Percentiles rank a stretch among this genome's conserved stretches.
Evolutionary conservation across 306 rosid species (phyloP).

Genomic region (Rosa chinensis): DNA sequence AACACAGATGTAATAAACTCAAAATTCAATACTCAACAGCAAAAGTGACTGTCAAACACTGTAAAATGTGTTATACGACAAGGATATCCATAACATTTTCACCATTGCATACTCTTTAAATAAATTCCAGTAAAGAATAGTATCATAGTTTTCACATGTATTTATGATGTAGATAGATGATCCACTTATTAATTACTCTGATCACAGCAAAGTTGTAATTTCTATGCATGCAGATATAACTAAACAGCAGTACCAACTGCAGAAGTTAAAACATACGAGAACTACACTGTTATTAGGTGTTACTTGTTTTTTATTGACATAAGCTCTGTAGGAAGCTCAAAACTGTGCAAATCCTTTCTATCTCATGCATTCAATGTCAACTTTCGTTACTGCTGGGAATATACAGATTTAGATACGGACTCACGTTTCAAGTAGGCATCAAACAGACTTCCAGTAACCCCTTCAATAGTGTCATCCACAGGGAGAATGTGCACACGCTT

Average conservation of each 20-base stretch:
- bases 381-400: background rate
- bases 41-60: background rate
- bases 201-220: background rate
- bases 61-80: background rate
- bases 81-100: too few species aligned
- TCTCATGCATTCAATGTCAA: background rate
- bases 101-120: background rate
- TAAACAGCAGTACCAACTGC: background rate
- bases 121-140: background rate
- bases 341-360: too few species aligned
- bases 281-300: background rate
- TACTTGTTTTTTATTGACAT: background rate
- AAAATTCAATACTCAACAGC: too few species aligned
- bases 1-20: background rate
- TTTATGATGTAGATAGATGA: background rate
- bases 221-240: background rate
- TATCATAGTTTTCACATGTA: background rate
- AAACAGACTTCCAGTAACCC: slow-evolving; percentile 81
- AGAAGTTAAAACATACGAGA: background rate
- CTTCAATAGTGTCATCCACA: slow-evolving; percentile 90
- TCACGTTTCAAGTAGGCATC: slow-evolving; percentile 92
- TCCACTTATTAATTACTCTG: background rate
- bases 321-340: background rate
- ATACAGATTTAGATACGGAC: slow-evolving; percentile 18
- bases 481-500: slow-evolving; percentile 94